Evolutionary conservation across 1,284 basidiomycete species (phyloP).

Genomic region (Ceratobasidium sp.): DNA sequence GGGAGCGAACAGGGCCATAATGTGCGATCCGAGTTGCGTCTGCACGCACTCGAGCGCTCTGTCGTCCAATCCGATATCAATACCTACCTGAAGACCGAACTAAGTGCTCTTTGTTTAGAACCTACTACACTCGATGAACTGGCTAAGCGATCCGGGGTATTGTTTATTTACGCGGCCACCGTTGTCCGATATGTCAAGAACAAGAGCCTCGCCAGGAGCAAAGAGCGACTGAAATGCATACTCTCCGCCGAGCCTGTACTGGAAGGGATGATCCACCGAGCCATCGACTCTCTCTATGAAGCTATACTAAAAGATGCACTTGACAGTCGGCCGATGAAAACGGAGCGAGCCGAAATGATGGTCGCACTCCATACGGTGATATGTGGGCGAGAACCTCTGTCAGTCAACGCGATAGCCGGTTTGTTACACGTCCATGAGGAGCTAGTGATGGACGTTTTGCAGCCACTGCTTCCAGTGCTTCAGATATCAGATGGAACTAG

Average conservation of each 20-base stretch:
- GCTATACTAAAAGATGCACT: background rate
- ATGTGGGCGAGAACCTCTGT: slow-evolving; percentile 2
- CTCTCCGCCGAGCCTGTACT: too few relatives aligned
- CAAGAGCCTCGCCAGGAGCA: background rate
- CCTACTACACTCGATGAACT: background rate
- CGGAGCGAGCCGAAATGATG: background rate
- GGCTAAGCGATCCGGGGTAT: background rate
- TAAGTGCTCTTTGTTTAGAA: background rate
- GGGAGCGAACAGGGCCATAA: background rate
- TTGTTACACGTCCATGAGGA: background rate
- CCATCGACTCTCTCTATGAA: background rate
- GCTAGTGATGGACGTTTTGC: background rate
- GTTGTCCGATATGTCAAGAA: background rate
- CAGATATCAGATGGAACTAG: background rate
- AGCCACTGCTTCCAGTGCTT: background rate
- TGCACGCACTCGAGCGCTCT: slow-evolving; percentile 42
- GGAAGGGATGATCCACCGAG: too few relatives aligned
- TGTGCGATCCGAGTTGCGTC: background rate
- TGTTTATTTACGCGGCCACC: slow-evolving; percentile 1
- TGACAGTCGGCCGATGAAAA: background rate
- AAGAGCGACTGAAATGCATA: background rate
- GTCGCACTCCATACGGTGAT: slow-evolving; percentile 14
- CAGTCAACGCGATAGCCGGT: background rate
- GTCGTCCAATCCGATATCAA: slow-evolving; percentile 39
- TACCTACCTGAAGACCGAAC: slow-evolving; percentile 9